Evolutionary conservation across 345 rosid species (phyloP), one percentile per base, ranked within the genome.

Genomic region (Hypericum perforatum): DNA sequence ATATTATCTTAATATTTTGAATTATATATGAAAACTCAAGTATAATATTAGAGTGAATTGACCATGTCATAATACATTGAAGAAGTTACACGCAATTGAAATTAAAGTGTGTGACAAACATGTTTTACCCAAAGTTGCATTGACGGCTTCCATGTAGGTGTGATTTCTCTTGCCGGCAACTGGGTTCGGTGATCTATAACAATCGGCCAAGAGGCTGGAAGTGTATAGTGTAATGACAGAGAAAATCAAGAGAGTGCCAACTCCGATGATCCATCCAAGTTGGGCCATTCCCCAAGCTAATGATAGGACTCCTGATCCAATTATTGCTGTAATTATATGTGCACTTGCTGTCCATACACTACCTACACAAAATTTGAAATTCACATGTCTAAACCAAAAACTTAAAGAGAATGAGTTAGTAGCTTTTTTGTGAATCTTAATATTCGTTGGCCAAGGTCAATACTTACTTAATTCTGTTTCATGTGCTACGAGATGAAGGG

Each of bases 91-190:
- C 32, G 32, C 4, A 22, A 22, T 22, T 22, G 2, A 22, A 22
- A 22, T 22, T 22, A 4, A 22, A 22, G 32, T 22, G 32, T 22
- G 4, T 22, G 32, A 22, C 4, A 22, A 22, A 22, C 32, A 22
- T 22, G 4, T 1, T 13, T 13, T 6, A 13, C 49, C 49, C 22
- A 13, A 13, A 29, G 14, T 13, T 5, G 49, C 49, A 9, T 46
- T 46, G 8, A 46, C 49, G 6, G 49, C 49, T 46, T 46, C 49
- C 49, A 46, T 46, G 49, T 46, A 46, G 8, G 49, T 46, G 49
- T 46, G 16, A 29, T 46, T 46, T 46, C 49, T 11, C 49, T 46
- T 46, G 22, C 49, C 49, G 22, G 49, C 16, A 22, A 29, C 14
- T 16, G 5, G 49, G 49, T 46, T 4, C 32, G 32, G 32, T 22